Evolutionary conservation across 345 rosid species (phyloP), one percentile per base, ranked within the genome.

Genomic region (Brassica carinata): DNA sequence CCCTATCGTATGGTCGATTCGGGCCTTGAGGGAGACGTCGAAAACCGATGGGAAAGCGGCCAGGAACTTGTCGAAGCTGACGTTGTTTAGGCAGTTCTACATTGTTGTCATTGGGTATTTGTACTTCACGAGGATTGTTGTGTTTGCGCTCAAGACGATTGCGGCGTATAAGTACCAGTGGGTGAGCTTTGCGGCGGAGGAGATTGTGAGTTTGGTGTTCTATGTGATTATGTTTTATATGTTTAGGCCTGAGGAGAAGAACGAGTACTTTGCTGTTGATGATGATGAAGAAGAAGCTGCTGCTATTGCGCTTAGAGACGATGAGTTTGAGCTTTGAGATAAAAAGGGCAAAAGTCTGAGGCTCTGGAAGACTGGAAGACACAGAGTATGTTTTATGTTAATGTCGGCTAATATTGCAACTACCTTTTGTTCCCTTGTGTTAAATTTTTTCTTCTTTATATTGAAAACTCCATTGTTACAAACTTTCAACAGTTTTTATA

Each of bases 31-130:
- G 55, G 99, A 93, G 75, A 93, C 95, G 0, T 92, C 97, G 0
- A 96, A 96, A 84, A 92, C 98, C 0, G 99, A 96, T 62, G 99
- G 98, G 45, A 93, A 93, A 84, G 97, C 97, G 0, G 99, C 98
- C 0, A 91, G 89, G 81, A 96, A 96, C 85, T 83, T 96, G 79
- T 94, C 96, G 0, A 96, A 93, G 76, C 84, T 96, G 74, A 90
- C 92, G 7, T 73, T 93, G 79, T 96, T 96, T 67, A 90, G 97
- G 76, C 95, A 93, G 77, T 96, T 96, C 69, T 96, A 96, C 63
- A 87, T 96, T 73, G 94, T 96, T 14, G 98, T 93, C 6, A 93
- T 92, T 19, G 97, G 97, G 1, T 93, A 96, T 85, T 77, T 96
- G 67, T 96, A 92, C 81, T 96, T 96, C 72, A 96, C 99, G 0